Percentiles rank a stretch among this genome's conserved stretches.
Conservation (phyloP, 768 basidiomycete species). For the Xerocomellus dryophilus region DNA sequence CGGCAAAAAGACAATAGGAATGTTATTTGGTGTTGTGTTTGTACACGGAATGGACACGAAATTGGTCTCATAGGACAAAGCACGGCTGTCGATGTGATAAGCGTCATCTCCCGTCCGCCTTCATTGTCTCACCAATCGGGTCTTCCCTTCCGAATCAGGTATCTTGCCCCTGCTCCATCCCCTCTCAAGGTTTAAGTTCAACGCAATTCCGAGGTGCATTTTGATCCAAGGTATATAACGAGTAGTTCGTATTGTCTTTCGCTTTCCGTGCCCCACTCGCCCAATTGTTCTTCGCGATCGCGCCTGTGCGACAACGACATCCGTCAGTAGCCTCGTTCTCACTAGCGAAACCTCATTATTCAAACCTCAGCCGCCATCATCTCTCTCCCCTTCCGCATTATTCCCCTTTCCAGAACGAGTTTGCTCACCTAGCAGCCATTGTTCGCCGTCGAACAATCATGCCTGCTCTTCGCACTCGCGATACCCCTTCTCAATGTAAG, state of each 20-base stretch:
- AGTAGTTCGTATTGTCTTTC: constrained; percentile 52
- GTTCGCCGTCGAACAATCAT: constrained; percentile 50
- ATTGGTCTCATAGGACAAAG: constrained; percentile 32
- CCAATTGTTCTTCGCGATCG: constrained; percentile 57
- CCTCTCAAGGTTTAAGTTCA: constrained; percentile 30
- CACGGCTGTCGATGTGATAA: constrained; percentile 32
- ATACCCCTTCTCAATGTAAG: constrained; percentile 57
- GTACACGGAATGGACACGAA: constrained; percentile 41
- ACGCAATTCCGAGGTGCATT: constrained; percentile 35
- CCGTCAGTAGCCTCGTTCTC: constrained; percentile 43
- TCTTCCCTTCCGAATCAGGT: constrained; percentile 20
- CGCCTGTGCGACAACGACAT: constrained; percentile 50
- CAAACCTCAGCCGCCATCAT: constrained; percentile 20
- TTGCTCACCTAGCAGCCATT: constrained; percentile 34
- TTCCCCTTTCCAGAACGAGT: constrained; percentile 36
- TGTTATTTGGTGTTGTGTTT: constrained; percentile 40
- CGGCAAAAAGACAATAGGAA: constrained; percentile 47
- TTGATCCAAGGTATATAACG: constrained; percentile 49
- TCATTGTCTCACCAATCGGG: constrained; percentile 36
- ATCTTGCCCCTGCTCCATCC: constrained; percentile 19
- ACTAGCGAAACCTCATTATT: constrained; percentile 43
- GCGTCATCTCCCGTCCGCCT: constrained; percentile 25
- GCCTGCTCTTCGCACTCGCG: constrained; percentile 79
- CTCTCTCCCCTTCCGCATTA: constrained; percentile 30
- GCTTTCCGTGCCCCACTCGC: constrained; percentile 58